phyloP scores from a whole-genome alignment of 352 stramenopile species.

The Phytophthora pistaciae region DNA sequence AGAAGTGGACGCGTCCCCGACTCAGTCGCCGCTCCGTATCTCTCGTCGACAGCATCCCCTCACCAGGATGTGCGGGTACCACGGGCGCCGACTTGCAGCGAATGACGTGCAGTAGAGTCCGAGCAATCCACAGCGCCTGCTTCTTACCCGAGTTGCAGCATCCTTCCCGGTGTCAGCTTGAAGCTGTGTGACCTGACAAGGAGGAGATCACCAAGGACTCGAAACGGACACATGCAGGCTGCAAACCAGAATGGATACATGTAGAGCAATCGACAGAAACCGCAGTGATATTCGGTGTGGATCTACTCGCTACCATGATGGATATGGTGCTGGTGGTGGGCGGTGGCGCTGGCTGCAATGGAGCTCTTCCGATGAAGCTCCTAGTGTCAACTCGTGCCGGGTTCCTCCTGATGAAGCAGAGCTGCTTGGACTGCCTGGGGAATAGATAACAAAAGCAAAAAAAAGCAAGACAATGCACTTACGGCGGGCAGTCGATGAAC shows the following conservation, averaged over 20 bases:
- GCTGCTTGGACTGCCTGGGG: slow-evolving; percentile 3
- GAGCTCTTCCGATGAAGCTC: slow-evolving; percentile 37
- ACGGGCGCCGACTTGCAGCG: neutral
- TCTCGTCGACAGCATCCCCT: slow-evolving; percentile 1
- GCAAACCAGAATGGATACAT: neutral
- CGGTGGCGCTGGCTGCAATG: neutral
- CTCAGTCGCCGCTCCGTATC: neutral
- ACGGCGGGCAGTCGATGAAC: slow-evolving; percentile 40
- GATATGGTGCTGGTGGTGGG: neutral
- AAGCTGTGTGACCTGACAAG: neutral
- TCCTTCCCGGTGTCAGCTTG: neutral
- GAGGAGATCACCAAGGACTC: neutral
- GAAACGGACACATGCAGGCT: neutral
- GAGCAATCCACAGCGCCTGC: neutral
- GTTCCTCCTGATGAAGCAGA: neutral
- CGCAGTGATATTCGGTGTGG: neutral
- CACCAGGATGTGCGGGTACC: neutral
- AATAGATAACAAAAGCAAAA: slow-evolving; percentile 24
- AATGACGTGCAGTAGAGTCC: neutral
- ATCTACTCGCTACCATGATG: neutral
- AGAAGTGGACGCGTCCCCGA: neutral
- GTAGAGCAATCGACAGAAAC: neutral
- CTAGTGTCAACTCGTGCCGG: neutral
- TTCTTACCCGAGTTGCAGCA: neutral
- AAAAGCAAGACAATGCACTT: neutral